Evolutionary conservation across 495 filamentous ascomycete species (phyloP).

Genomic region (Penicillium diatomitis): DNA sequence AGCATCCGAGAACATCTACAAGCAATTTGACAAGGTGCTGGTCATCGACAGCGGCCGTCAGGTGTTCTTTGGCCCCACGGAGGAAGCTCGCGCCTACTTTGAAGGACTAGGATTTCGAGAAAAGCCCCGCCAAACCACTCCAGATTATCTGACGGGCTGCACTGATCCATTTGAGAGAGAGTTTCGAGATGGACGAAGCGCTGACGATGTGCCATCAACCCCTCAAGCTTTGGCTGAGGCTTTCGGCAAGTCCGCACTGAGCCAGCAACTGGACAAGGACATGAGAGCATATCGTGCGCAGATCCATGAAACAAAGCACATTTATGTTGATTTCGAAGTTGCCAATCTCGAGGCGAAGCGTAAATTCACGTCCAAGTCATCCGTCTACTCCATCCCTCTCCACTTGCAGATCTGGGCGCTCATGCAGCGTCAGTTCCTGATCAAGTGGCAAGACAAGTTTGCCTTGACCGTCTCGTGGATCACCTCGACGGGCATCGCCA

Average conservation of each 20-base stretch:
- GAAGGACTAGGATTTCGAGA: conserved; percentile 71
- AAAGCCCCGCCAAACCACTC: conserved; percentile 74
- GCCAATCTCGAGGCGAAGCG: conserved; percentile 72
- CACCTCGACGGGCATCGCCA: conserved; percentile 64
- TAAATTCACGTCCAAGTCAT: conserved; percentile 52
- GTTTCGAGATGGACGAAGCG: conserved; percentile 54
- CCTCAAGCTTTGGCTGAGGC: conserved; percentile 56
- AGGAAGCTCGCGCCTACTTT: conserved; percentile 67
- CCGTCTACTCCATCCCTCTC: conserved; percentile 75
- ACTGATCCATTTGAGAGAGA: conserved; percentile 78
- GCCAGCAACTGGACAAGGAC: conserved; percentile 48
- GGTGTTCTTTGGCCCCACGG: conserved; percentile 69
- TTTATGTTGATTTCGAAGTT: conserved; percentile 65
- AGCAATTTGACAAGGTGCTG: conserved; percentile 78
- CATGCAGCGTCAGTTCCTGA: conserved; percentile 71
- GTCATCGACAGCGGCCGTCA: conserved; percentile 72
- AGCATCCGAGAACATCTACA: conserved; percentile 76
- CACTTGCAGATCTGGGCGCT: conserved; percentile 72
- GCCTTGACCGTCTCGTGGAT: conserved; percentile 66
- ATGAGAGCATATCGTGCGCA: conserved; percentile 56
- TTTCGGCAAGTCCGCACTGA: conserved; percentile 55
- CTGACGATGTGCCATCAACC: conserved; percentile 54
- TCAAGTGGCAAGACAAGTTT: conserved; percentile 81
- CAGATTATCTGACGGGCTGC: conserved; percentile 77
- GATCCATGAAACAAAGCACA: conserved; percentile 51